A percentile compares a stretch with the other conserved stretches of the same genome.
Conservation (phyloP, 2,329 filamentous ascomycete species). For the Fonsecaea nubica region DNA sequence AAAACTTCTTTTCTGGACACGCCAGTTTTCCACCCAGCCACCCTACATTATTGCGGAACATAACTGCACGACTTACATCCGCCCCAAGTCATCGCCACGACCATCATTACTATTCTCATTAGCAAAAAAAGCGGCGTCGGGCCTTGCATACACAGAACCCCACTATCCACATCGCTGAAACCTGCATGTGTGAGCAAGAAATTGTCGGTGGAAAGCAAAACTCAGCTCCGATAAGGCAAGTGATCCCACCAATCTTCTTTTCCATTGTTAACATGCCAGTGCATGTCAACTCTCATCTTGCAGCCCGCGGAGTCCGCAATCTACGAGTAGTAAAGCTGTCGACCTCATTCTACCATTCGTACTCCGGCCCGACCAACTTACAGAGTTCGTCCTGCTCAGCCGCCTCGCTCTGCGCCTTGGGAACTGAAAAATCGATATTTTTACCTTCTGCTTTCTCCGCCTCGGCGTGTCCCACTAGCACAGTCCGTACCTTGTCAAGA, state of each 20-base stretch:
- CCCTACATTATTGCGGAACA: neutral
- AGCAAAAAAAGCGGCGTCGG: neutral
- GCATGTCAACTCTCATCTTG: slow-evolving; percentile 19
- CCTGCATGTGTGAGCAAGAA: neutral
- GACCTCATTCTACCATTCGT: slow-evolving; percentile 26
- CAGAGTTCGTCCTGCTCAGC: slow-evolving; percentile 31
- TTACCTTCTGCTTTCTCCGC: slow-evolving; percentile 30
- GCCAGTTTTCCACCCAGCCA: neutral
- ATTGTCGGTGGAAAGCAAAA: neutral
- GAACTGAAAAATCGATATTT: slow-evolving; percentile 36
- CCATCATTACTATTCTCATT: neutral
- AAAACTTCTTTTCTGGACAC: neutral
- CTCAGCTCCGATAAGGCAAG: slow-evolving; percentile 5
- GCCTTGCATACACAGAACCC: neutral
- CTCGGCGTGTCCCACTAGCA: slow-evolving; percentile 33
- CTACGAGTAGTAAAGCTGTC: slow-evolving; percentile 6
- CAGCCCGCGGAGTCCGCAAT: slow-evolving; percentile 18
- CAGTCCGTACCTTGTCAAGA: slow-evolving; percentile 31
- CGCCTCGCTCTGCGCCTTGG: slow-evolving; percentile 32
- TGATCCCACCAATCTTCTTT: slow-evolving; percentile 15
- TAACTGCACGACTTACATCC: neutral
- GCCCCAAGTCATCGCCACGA: neutral
- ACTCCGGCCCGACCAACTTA: slow-evolving; percentile 34
- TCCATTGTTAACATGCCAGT: neutral
- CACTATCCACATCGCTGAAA: neutral